These are phyloP conservation scores for Cystofilobasidium ferigula DNA, from an alignment of 768 basidiomycete species.

Conservation along the genomic window DNA sequence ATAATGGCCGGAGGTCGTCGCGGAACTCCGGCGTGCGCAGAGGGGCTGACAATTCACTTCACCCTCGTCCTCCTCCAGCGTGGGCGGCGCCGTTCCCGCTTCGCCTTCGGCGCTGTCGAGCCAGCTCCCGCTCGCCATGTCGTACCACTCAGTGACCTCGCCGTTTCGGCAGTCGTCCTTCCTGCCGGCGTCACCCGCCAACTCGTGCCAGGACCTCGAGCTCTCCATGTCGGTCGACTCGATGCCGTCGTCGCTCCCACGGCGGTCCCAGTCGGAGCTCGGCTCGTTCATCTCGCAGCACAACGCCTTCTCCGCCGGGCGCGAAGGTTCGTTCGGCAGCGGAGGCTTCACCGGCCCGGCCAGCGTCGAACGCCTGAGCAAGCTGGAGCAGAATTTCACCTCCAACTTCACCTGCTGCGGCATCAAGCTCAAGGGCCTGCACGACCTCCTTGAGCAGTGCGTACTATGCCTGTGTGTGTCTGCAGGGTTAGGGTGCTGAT, in stretches of 20 bases:
- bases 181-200: slow-evolving; percentile 21
- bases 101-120: not conserved
- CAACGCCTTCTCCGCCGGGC: slow-evolving; percentile 5
- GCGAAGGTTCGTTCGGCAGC: slow-evolving; percentile 7
- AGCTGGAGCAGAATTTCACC: slow-evolving; percentile 27
- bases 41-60: slow-evolving; percentile 43
- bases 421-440: slow-evolving; percentile 59
- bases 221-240: slow-evolving; percentile 27
- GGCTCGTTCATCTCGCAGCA: slow-evolving; percentile 15
- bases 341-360: slow-evolving; percentile 19
- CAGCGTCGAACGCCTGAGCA: slow-evolving; percentile 20
- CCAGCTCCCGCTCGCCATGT: not conserved
- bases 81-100: not conserved
- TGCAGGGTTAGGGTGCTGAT: too few relatives aligned
- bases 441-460: slow-evolving; percentile 69
- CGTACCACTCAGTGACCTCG: slow-evolving; percentile 12
- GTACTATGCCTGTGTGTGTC: not conserved
- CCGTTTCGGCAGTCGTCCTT: slow-evolving; percentile 15
- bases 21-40: slow-evolving; percentile 36
- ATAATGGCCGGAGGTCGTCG: too few relatives aligned
- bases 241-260: slow-evolving; percentile 16
- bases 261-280: slow-evolving; percentile 17
- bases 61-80: not conserved
- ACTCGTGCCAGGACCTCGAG: slow-evolving; percentile 10
- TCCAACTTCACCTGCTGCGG: slow-evolving; percentile 84